A percentile compares a stretch with the other conserved stretches of the same genome.
These are phyloP conservation scores for Saturnispora halmiae DNA, from an alignment of 805 yeast genomes.

Conservation along the genomic window DNA sequence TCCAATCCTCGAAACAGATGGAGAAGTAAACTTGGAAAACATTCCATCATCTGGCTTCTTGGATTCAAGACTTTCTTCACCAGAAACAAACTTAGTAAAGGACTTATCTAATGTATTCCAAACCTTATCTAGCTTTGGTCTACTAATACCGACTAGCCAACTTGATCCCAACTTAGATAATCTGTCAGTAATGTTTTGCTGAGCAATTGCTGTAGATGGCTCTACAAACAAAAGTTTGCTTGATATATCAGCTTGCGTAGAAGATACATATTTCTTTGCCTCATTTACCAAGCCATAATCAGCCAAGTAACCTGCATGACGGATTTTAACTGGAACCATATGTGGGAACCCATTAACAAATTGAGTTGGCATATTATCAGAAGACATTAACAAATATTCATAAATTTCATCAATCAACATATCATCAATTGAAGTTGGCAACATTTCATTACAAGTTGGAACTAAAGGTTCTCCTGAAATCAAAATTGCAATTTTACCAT, in stretches of 20 bases:
- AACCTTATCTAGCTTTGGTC: slow-evolving; percentile 47
- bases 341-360: slow-evolving; percentile 35
- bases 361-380: slow-evolving; percentile 29
- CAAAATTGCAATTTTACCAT: slow-evolving; percentile 33
- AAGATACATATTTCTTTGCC: slow-evolving; percentile 57
- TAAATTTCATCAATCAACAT: slow-evolving; percentile 58
- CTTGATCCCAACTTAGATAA: slow-evolving; percentile 42
- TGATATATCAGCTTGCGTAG: slow-evolving; percentile 33
- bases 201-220: slow-evolving; percentile 26
- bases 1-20: slow-evolving; percentile 52
- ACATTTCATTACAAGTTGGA: slow-evolving; percentile 15
- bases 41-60: slow-evolving; percentile 41
- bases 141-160: slow-evolving; percentile 61
- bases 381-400: slow-evolving; percentile 41
- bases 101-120: slow-evolving; percentile 86
- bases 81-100: slow-evolving; percentile 72
- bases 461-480: slow-evolving; percentile 26
- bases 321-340: slow-evolving; percentile 49
- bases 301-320: slow-evolving; percentile 59
- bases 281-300: slow-evolving; percentile 53
- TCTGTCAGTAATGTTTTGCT: slow-evolving; percentile 36
- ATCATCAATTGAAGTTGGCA: slow-evolving; percentile 32
- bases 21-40: slow-evolving; percentile 58
- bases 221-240: slow-evolving; percentile 30
- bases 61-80: slow-evolving; percentile 51